Evolutionary conservation across 371 early-diverging fungal genomes (phyloP).

Genomic region (Mucor velutinosus): DNA sequence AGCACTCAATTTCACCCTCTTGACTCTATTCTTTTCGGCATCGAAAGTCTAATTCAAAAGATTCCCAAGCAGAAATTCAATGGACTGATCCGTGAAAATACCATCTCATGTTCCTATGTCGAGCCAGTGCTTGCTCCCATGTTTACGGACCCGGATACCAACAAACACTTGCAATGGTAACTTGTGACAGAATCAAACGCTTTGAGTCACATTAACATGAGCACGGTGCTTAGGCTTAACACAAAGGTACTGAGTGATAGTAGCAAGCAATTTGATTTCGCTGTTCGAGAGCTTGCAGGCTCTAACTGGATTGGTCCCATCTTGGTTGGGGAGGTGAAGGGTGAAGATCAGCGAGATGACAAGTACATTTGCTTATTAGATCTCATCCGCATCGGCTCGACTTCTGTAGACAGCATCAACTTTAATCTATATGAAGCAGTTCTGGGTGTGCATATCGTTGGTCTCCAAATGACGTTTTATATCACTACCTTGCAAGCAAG

Average conservation of each 20-base stretch:
- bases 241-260: background rate
- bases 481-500: background rate
- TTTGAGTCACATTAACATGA: background rate
- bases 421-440: slow-evolving; percentile 6
- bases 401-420: slow-evolving; percentile 7
- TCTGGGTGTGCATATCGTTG: slow-evolving; percentile 7
- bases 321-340: slow-evolving; percentile 22
- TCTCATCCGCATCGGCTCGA: background rate
- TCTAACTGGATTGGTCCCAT: slow-evolving; percentile 2
- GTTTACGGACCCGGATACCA: background rate
- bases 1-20: background rate
- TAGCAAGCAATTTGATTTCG: background rate
- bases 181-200: background rate
- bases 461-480: slow-evolving; percentile 6
- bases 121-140: background rate
- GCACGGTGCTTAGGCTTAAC: background rate
- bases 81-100: background rate
- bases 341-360: slow-evolving; percentile 41
- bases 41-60: background rate
- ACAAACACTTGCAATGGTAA: background rate
- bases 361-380: background rate
- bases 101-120: background rate
- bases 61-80: background rate
- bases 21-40: background rate
- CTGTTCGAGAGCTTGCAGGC: no score